phyloP scores from a whole-genome alignment of 2,329 filamentous ascomycete species.

The Talaromyces sp. region DNA sequence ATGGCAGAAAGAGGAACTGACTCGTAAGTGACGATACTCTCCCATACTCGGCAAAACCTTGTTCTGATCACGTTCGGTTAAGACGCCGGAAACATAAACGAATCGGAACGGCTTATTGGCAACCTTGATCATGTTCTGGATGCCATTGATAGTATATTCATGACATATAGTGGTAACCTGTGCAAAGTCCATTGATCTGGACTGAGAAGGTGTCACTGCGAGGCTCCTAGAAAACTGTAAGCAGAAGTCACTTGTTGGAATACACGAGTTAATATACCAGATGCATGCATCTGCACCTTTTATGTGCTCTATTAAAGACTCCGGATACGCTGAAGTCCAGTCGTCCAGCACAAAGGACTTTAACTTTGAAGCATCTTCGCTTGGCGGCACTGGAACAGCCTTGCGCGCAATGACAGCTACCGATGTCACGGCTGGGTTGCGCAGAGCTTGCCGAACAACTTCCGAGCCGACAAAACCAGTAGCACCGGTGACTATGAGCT shows the following conservation, averaged over 20 bases:
- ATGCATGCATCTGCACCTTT: slow-evolving; percentile 32
- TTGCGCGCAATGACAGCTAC: slow-evolving; percentile 26
- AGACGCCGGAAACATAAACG: slow-evolving; percentile 47
- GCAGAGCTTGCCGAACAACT: slow-evolving; percentile 31
- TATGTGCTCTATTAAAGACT: slow-evolving; percentile 26
- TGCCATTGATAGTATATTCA: slow-evolving; percentile 30
- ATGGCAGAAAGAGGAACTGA: slow-evolving; percentile 24
- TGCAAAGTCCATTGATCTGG: slow-evolving; percentile 26
- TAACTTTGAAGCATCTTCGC: slow-evolving; percentile 23
- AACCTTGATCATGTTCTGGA: slow-evolving; percentile 31
- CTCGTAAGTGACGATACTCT: slow-evolving; percentile 47
- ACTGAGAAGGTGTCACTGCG: slow-evolving; percentile 37
- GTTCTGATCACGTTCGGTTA: slow-evolving; percentile 41
- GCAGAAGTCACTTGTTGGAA: neutral
- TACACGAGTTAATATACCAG: slow-evolving; percentile 23
- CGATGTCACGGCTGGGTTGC: slow-evolving; percentile 22
- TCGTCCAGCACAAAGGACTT: slow-evolving; percentile 26
- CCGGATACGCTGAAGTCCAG: slow-evolving; percentile 28
- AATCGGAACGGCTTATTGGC: slow-evolving; percentile 40
- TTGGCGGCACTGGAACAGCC: slow-evolving; percentile 9
- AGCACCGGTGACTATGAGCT: slow-evolving; percentile 31
- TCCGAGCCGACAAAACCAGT: slow-evolving; percentile 33
- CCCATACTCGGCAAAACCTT: slow-evolving; percentile 32
- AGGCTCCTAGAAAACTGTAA: slow-evolving; percentile 5
- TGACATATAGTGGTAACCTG: slow-evolving; percentile 40